phyloP scores from a whole-genome alignment of 805 yeast genomes.

The Lachancea quebecensis region DNA sequence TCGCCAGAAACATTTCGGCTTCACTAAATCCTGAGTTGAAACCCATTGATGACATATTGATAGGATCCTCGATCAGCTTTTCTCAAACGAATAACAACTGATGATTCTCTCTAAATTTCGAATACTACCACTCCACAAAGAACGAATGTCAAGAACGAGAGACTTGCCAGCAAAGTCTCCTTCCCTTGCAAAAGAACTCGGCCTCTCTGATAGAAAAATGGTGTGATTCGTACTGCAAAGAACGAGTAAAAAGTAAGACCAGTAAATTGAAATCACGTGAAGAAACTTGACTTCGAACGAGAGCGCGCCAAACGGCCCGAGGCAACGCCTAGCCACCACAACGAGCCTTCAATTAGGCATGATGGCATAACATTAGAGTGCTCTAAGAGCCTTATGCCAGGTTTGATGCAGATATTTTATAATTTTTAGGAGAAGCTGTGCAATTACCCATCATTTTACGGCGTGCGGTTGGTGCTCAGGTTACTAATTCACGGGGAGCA shows the following conservation, averaged over 20 bases:
- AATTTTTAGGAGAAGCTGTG: too few species aligned
- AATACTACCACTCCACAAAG: not conserved
- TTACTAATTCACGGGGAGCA: too few species aligned
- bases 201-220: not conserved
- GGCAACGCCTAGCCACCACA: too few species aligned
- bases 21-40: conserved; percentile 6
- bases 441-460: too few species aligned
- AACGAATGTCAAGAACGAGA: not conserved
- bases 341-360: too few species aligned
- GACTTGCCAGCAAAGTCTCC: not conserved
- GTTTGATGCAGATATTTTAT: too few species aligned
- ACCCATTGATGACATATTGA: not conserved
- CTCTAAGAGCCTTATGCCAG: too few species aligned
- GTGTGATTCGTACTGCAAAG: conserved; percentile 1
- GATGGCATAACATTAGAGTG: too few species aligned
- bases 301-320: not conserved
- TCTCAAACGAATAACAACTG: conserved; percentile 1
- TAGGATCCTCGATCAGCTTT: not conserved
- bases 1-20: conserved; percentile 11
- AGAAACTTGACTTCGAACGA: not conserved
- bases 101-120: not conserved
- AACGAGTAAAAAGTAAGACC: not conserved
- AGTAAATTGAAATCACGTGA: not conserved
- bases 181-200: not conserved
- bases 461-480: too few species aligned